These are phyloP conservation scores for Prillingera fragicola DNA, from an alignment of 1,284 basidiomycete species.

Conservation along the genomic window DNA sequence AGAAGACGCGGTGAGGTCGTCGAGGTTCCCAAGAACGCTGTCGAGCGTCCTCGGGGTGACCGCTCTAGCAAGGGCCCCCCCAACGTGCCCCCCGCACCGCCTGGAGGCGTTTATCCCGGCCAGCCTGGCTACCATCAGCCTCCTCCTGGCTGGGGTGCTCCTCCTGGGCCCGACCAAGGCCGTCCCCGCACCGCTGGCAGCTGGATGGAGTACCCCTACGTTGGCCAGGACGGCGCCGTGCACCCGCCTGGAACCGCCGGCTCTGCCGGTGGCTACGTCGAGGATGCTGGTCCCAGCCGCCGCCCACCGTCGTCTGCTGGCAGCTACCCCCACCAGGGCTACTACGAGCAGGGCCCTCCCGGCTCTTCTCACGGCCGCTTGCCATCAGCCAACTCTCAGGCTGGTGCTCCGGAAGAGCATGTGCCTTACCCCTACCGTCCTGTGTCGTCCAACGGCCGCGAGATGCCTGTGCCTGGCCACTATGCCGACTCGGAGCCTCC, in stretches of 20 bases:
- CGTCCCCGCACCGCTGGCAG: slow-evolving; percentile 31
- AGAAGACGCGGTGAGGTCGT: slow-evolving; percentile 45
- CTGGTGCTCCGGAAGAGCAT: slow-evolving; percentile 25
- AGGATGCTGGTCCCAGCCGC: slow-evolving; percentile 35
- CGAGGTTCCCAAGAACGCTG: slow-evolving; percentile 46
- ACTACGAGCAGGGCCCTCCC: slow-evolving; percentile 32
- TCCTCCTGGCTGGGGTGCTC: slow-evolving; percentile 13
- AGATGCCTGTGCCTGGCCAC: slow-evolving; percentile 35
- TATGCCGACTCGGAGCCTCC: slow-evolving; percentile 45
- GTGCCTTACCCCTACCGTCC: slow-evolving; percentile 40
- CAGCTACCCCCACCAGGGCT: slow-evolving; percentile 25
- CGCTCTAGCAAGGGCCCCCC: slow-evolving; percentile 12
- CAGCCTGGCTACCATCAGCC: slow-evolving; percentile 11
- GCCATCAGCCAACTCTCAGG: slow-evolving; percentile 17
- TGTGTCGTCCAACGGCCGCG: slow-evolving; percentile 39
- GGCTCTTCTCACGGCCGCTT: slow-evolving; percentile 20
- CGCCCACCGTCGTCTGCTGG: slow-evolving; percentile 33
- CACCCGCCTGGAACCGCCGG: slow-evolving; percentile 13
- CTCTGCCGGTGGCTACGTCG: slow-evolving; percentile 14
- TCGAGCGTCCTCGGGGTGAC: slow-evolving; percentile 35
- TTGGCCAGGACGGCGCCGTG: slow-evolving; percentile 1
- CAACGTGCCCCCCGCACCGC: background rate
- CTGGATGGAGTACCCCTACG: slow-evolving; percentile 30
- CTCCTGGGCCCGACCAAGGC: slow-evolving; percentile 23
- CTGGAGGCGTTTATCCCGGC: slow-evolving; percentile 4